Base-by-base conservation (phyloP, 202 grass and related monocot genomes). In the Bolboschoenoplectus hybrid region DNA sequence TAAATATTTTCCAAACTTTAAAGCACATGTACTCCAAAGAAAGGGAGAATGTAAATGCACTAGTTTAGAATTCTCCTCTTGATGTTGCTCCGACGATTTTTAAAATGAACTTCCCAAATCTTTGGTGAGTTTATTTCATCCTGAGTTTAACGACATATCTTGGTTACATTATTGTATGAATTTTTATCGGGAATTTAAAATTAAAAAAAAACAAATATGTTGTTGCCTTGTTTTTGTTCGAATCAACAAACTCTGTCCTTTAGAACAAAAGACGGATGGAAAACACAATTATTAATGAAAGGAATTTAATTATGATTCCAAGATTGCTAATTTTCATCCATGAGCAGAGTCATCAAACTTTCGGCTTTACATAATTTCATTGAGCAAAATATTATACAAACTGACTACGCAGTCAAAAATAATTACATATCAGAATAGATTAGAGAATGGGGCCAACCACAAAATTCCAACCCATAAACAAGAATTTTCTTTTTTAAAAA, bases 321-420 rank as follows among this genome's bases (percentile, higher is more conserved):
- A 76, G 5, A 38, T 71, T 35, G 5, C 11, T 38, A 16, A 76
- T 38, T 38, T 76, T 53, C 12, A 36, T 52, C 14, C 0, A 35
- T 35, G 47, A 52, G 2, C 39, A 17, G 44, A 52, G 47, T 75
- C 19, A 44, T 51, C 71, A 12, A 5, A 34, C 5, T 74, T 52
- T 74, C 46, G 2, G 49, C 32, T 76, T 53, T 55, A 76, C 49
- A 16, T 77, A 16, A 56, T 55, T 77, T 56, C 49, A 77, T 39
- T 16, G 12, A 56, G 26, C 49, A 77, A 35, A 77, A 53, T 39
- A 56, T 36, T 12, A 38, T 72, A 47, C 41, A 47, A 44, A 46
- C 67, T 71, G 13, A 77, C 50, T 56, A 19, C 0, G 11, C 50
- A 49, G 26, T 26, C 74, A 55, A 56, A 56, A 55, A 8, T 77